Conservation (phyloP, 2,329 filamentous ascomycete genomes). For the Trichothecium sympodiale region DNA sequence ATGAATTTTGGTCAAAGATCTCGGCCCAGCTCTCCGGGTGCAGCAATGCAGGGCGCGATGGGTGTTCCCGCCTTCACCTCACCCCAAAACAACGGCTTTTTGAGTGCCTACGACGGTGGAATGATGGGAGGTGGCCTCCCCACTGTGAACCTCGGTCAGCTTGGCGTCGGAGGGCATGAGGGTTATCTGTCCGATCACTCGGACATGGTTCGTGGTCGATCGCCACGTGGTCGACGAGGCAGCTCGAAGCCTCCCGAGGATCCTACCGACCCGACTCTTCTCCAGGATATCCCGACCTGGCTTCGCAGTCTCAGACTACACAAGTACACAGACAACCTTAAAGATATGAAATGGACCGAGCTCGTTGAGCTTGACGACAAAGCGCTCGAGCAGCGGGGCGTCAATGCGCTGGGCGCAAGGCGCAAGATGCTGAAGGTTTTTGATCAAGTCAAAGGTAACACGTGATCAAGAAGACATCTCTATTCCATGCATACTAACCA, state of each 20-base stretch:
- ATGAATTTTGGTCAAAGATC: conserved; percentile 61
- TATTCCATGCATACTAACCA: conserved; percentile 9
- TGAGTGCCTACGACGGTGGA: conserved; percentile 78
- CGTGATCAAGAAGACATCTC: neutral
- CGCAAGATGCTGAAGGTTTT: conserved; percentile 99
- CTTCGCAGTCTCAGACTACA: conserved; percentile 87
- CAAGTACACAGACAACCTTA: conserved; percentile 98
- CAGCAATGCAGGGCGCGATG: conserved; percentile 59
- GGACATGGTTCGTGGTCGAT: conserved; percentile 81
- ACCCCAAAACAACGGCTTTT: conserved; percentile 87
- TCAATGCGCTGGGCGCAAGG: conserved; percentile 86
- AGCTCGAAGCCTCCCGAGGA: conserved; percentile 98
- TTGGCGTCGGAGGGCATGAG: conserved; percentile 60
- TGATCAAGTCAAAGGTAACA: conserved; percentile 76
- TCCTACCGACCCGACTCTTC: conserved; percentile 77
- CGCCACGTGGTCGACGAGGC: conserved; percentile 81
- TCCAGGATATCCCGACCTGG: conserved; percentile 95
- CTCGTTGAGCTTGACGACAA: conserved; percentile 87
- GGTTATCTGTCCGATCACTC: conserved; percentile 92
- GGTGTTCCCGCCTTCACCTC: conserved; percentile 65
- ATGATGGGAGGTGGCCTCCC: conserved; percentile 61
- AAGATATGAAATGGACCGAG: conserved; percentile 94
- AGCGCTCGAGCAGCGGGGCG: conserved; percentile 81
- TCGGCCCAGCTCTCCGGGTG: conserved; percentile 78
- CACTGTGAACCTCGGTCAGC: conserved; percentile 59